Base-by-base conservation (phyloP, 1,284 basidiomycete genomes). In the Gymnopus androsaceus region DNA sequence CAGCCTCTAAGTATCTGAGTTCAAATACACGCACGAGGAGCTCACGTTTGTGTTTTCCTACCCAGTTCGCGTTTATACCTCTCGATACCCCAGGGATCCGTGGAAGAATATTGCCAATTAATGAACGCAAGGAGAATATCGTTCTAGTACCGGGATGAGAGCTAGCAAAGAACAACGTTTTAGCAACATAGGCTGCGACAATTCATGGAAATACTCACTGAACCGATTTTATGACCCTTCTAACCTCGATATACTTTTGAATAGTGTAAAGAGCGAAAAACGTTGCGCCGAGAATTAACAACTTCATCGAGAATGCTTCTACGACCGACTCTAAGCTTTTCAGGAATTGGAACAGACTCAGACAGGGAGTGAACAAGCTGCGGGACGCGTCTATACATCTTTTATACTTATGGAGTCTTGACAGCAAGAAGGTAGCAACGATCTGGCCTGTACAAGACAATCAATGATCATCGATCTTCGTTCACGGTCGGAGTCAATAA, bases 41-140 rank as follows among this genome's bases (percentile, higher is more conserved):
- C 54, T 49, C 38, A 55, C 54, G 37, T 37, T 36, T 19, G 37
- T 55, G 54, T 25, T 55, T 55, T 6, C 45, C 47, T 8, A 51
- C 12, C 36, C 47, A 55, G 1, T n/a, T 17, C 23, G 17, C 41
- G 7, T 27, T 34, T 31, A 37, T 42, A 5, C 54, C 54, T 33
- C 46, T 40, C 12, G 54, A 40, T 3, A 55, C n/a, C 11, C 46
- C 46, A 4, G 19, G 27, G 5, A 55, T 50, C 17, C 25, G 30
- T 12, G 54, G 54, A 28, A 55, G 40, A 5, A 55, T 23, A 21
- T 55, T 55, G 17, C 27, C 54, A 19, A 55, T 42, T 15, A 55
- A 28, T 17, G 54, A 34, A 1, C 28, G 40, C 45, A 44, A 40
- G 11, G 54, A 55, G 31, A 55, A 36, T 11, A 55, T 17, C 1